These are phyloP conservation scores for Saccharomyces pastorianus DNA, from an alignment of 1,139 yeast species.

Conservation along the genomic window DNA sequence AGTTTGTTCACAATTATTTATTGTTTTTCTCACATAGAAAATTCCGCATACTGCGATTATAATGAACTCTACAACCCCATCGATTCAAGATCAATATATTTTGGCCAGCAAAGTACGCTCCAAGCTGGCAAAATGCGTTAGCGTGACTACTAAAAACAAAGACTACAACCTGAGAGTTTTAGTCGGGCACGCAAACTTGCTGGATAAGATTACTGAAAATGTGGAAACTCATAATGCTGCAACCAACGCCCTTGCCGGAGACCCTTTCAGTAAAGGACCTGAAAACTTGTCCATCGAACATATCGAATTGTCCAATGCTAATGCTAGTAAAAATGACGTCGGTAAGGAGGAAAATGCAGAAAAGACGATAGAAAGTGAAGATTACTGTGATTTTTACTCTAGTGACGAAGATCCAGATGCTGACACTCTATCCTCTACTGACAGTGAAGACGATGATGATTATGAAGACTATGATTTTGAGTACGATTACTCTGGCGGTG, in stretches of 20 bases:
- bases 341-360: neutral
- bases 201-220: constrained; percentile 20
- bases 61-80: constrained; percentile 7
- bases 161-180: constrained; percentile 24
- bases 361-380: neutral
- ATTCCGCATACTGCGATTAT: neutral
- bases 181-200: constrained; percentile 27
- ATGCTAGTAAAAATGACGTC: neutral
- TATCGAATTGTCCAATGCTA: neutral
- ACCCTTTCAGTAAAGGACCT: neutral
- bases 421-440: neutral
- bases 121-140: constrained; percentile 18
- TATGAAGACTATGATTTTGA: neutral
- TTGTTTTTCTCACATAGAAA: neutral
- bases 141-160: constrained; percentile 7
- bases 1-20: neutral
- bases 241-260: neutral
- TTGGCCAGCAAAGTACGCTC: constrained; percentile 20
- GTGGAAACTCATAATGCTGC: constrained; percentile 8
- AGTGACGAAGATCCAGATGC: neutral
- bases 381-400: neutral
- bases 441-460: neutral
- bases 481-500: neutral
- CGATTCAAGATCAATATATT: constrained; percentile 16
- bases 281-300: neutral